Evolutionary conservation across 2,329 filamentous ascomycete genomes (phyloP).

Genomic region (Paramyrothecium roridum): DNA sequence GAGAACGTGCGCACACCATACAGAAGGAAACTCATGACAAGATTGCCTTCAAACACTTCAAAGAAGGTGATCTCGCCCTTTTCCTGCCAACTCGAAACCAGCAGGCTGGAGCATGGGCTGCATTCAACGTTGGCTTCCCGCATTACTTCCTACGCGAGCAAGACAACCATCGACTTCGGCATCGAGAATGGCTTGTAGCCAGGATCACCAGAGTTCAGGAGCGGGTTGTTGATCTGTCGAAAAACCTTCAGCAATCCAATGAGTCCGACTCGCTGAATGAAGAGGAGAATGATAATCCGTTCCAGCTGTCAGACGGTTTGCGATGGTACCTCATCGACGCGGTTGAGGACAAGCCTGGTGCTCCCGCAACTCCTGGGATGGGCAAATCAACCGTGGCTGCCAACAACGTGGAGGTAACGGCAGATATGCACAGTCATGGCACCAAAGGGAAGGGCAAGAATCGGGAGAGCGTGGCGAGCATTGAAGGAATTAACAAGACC

Average conservation of each 20-base stretch:
- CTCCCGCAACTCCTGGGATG: slow-evolving; percentile 87
- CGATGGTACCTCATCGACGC: slow-evolving; percentile 97
- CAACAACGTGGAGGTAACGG: slow-evolving; percentile 82
- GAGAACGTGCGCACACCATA: slow-evolving; percentile 77
- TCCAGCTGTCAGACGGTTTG: slow-evolving; percentile 90
- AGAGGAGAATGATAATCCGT: slow-evolving; percentile 91
- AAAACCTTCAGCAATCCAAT: slow-evolving; percentile 56
- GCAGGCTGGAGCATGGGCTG: slow-evolving; percentile 91
- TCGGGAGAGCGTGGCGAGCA: slow-evolving; percentile 49
- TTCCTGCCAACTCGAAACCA: slow-evolving; percentile 95
- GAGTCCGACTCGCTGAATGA: slow-evolving; percentile 51
- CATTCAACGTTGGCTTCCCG: slow-evolving; percentile 95
- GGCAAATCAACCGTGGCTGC: slow-evolving; percentile 89
- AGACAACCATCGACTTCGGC: slow-evolving; percentile 78
- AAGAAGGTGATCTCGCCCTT: slow-evolving; percentile 89
- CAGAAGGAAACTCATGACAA: slow-evolving; percentile 91
- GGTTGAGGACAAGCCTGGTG: slow-evolving; percentile 84
- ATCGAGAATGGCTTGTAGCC: slow-evolving; percentile 93
- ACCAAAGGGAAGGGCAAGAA: slow-evolving; percentile 41
- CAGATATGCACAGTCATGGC: slow-evolving; percentile 58
- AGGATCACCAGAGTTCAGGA: slow-evolving; percentile 90
- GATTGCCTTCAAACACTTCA: slow-evolving; percentile 93
- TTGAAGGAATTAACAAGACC: slow-evolving; percentile 72
- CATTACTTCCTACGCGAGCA: slow-evolving; percentile 96
- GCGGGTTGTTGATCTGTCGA: slow-evolving; percentile 87